These are phyloP conservation scores for Candida multigemmis DNA, from an alignment of 805 yeast species.

Conservation along the genomic window DNA sequence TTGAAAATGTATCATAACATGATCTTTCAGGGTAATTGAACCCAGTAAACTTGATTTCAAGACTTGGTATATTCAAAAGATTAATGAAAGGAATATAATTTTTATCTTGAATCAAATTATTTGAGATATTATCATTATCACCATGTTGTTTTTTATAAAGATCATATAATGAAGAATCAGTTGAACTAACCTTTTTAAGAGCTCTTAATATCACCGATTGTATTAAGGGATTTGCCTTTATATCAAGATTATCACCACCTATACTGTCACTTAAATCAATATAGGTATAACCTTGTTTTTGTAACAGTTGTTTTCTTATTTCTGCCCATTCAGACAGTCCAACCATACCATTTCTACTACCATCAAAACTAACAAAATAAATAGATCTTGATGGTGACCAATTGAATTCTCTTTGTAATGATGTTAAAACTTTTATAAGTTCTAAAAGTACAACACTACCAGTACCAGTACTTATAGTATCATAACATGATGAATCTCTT, in stretches of 20 bases:
- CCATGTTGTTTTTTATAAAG: slow-evolving; percentile 13
- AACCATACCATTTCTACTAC: slow-evolving; percentile 67
- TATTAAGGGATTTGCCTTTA: slow-evolving; percentile 60
- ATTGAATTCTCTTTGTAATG: slow-evolving; percentile 50
- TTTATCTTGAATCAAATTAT: slow-evolving; percentile 35
- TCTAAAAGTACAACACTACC: slow-evolving; percentile 71
- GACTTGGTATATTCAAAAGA: slow-evolving; percentile 58
- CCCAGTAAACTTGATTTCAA: slow-evolving; percentile 47
- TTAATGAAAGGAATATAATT: slow-evolving; percentile 64
- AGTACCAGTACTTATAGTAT: slow-evolving; percentile 64
- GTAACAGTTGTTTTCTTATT: slow-evolving; percentile 40
- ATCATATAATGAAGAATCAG: too few relatives aligned
- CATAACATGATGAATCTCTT: slow-evolving; percentile 68
- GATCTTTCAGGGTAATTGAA: slow-evolving; percentile 40
- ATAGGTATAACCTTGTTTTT: slow-evolving; percentile 56
- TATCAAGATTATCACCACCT: slow-evolving; percentile 41
- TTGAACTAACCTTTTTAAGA: slow-evolving; percentile 21
- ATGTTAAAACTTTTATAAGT: slow-evolving; percentile 57
- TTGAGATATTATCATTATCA: slow-evolving; percentile 16
- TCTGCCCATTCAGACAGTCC: slow-evolving; percentile 80
- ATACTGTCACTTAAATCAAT: slow-evolving; percentile 67
- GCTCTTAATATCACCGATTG: slow-evolving; percentile 37
- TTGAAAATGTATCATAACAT: slow-evolving; percentile 57
- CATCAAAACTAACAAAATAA: slow-evolving; percentile 80
- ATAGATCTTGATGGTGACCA: slow-evolving; percentile 84